Conservation (phyloP, 176 grass and related monocot genomes). For the Avena atlantica region DNA sequence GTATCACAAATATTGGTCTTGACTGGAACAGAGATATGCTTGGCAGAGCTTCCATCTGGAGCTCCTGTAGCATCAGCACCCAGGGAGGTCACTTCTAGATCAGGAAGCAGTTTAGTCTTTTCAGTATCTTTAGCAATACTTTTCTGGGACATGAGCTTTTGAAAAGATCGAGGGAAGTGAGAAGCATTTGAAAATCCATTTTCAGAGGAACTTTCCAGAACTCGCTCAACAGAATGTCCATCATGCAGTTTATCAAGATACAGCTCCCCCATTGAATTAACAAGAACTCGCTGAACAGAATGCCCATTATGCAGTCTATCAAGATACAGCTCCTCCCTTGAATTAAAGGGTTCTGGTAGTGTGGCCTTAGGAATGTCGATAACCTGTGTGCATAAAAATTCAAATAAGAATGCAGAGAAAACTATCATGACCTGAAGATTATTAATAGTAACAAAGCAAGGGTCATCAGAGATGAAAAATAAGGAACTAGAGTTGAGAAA, state of each 20-base stretch:
- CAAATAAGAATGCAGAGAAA: conserved; percentile 30
- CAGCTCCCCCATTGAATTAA: conserved; percentile 44
- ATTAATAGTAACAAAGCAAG: conserved; percentile 11
- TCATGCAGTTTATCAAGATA: conserved; percentile 46
- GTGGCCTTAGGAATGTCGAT: conserved; percentile 76
- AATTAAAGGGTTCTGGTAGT: conserved; percentile 90
- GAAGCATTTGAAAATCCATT: conserved; percentile 60
- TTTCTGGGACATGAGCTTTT: conserved; percentile 71
- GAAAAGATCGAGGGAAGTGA: conserved; percentile 80
- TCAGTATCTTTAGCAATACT: conserved; percentile 43
- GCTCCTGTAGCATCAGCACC: conserved; percentile 33
- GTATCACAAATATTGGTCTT: conserved; percentile 45
- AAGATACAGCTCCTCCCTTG: conserved; percentile 46
- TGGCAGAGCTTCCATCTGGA: conserved; percentile 36
- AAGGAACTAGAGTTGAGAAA: not conserved
- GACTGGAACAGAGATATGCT: conserved; percentile 19
- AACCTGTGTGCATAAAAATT: conserved; percentile 55
- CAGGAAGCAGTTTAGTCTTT: conserved; percentile 58
- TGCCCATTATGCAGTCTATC: conserved; percentile 38
- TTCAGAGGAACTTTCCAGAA: conserved; percentile 45
- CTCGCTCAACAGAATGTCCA: conserved; percentile 36
- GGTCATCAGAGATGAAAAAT: not conserved
- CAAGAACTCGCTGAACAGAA: not conserved
- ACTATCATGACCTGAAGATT: not conserved
- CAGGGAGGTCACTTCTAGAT: conserved; percentile 29